A percentile compares a stretch with the other conserved stretches of the same genome.
phyloP scores from a whole-genome alignment of 805 yeast species.

The Cyberlindnera saturnus region DNA sequence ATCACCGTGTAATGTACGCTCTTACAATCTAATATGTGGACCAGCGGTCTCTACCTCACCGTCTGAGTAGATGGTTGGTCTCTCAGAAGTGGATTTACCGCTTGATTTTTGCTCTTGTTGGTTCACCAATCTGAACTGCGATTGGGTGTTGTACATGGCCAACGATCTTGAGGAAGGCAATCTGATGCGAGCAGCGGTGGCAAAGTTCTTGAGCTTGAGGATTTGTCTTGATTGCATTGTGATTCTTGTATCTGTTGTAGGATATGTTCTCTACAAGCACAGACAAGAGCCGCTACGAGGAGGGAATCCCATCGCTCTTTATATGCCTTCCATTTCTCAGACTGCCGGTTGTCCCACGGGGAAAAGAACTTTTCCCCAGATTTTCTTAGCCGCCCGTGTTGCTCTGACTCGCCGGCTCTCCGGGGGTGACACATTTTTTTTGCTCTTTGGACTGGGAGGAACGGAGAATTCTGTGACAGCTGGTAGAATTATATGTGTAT shows the following conservation, averaged over 20 bases:
- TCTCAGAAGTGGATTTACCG: constrained; percentile 7
- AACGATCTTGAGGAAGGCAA: constrained; percentile 13
- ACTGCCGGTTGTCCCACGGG: not conserved
- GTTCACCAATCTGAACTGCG: constrained; percentile 20
- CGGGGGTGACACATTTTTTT: no score
- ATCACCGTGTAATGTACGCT: no score
- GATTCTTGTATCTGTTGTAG: not conserved
- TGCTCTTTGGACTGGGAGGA: no score
- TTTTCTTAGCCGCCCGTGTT: not conserved
- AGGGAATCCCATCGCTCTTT: no score
- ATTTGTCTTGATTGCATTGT: constrained; percentile 7
- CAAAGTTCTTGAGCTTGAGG: constrained; percentile 20
- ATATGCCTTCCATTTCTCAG: no score
- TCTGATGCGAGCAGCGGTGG: constrained; percentile 23
- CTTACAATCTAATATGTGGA: constrained; percentile 22
- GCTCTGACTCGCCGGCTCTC: no score
- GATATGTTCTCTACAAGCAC: not conserved
- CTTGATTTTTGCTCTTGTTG: constrained; percentile 4
- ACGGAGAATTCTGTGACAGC: no score
- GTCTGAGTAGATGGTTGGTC: constrained; percentile 25
- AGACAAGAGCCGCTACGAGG: no score
- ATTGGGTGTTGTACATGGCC: constrained; percentile 14
- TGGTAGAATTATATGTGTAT: no score
- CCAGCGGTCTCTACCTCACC: constrained; percentile 28
- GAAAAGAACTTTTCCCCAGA: not conserved